Conservation (phyloP, 2,329 filamentous ascomycete genomes). For the Colletotrichum limetticola region DNA sequence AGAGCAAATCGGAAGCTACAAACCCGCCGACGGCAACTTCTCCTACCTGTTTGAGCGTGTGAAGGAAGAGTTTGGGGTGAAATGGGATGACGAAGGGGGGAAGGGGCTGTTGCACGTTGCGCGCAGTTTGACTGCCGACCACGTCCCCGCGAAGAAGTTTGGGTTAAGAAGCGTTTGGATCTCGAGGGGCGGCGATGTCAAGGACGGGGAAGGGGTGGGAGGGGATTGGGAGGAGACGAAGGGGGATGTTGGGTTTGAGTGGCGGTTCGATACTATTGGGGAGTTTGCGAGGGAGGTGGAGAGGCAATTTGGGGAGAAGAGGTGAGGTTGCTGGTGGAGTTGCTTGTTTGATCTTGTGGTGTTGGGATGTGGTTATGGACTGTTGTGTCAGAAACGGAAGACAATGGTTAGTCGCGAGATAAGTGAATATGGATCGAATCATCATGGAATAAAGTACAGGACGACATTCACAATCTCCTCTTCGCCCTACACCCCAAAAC, state of each 20-base stretch:
- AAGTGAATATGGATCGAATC: no score
- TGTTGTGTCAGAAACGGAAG: no score
- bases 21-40: constrained; percentile 74
- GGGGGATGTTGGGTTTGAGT: constrained; percentile 60
- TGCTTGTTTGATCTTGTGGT: neutral
- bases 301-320: constrained; percentile 36
- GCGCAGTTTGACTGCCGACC: constrained; percentile 74
- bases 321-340: neutral
- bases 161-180: constrained; percentile 75
- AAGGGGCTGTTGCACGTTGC: constrained; percentile 73
- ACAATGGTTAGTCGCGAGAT: neutral
- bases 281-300: constrained; percentile 70
- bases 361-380: neutral
- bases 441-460: no score
- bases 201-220: constrained; percentile 42
- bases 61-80: constrained; percentile 63
- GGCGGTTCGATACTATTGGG: constrained; percentile 67
- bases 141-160: constrained; percentile 70
- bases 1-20: constrained; percentile 77
- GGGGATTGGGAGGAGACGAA: constrained; percentile 49
- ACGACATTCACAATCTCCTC: neutral
- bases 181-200: constrained; percentile 65
- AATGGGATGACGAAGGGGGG: constrained; percentile 50
- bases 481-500: neutral
- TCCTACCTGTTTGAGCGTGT: constrained; percentile 69